A percentile compares a stretch with the other conserved stretches of the same genome.
phyloP scores from a whole-genome alignment of 371 early-diverging fungal genomes.

The Mucor racemosus region DNA sequence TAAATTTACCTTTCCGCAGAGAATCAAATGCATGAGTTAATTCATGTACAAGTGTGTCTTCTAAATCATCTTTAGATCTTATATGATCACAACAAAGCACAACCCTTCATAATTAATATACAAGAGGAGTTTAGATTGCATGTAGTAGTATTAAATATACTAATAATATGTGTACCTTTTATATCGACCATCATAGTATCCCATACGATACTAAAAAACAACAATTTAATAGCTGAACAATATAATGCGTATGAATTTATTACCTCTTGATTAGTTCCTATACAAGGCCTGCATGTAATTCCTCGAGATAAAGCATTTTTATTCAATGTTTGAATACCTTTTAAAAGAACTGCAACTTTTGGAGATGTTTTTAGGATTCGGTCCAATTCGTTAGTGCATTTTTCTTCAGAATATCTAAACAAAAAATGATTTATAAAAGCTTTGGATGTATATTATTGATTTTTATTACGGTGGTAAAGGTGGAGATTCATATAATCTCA shows the following conservation, averaged over 20 bases:
- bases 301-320: conserved; percentile 38
- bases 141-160: too few relatives aligned
- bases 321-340: conserved; percentile 43
- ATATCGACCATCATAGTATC: conserved; percentile 48
- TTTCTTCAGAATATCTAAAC: conserved; percentile 28
- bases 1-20: conserved; percentile 42
- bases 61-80: conserved; percentile 38
- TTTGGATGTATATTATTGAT: neutral
- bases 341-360: conserved; percentile 37
- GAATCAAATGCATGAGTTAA: conserved; percentile 55
- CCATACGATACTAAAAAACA: conserved; percentile 34
- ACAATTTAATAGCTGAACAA: neutral
- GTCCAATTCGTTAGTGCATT: conserved; percentile 45
- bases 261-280: conserved; percentile 46
- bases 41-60: conserved; percentile 53
- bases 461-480: conserved; percentile 25
- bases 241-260: neutral
- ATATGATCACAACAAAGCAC: conserved; percentile 53
- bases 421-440: neutral
- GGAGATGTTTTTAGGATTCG: conserved; percentile 36
- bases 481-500: conserved; percentile 32
- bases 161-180: conserved; percentile 32
- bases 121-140: neutral
- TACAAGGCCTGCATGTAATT: conserved; percentile 49
- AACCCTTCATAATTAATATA: conserved; percentile 23